Evolutionary conservation across 805 yeast genomes (phyloP).

Genomic region (Komagataella pseudopastoris): DNA sequence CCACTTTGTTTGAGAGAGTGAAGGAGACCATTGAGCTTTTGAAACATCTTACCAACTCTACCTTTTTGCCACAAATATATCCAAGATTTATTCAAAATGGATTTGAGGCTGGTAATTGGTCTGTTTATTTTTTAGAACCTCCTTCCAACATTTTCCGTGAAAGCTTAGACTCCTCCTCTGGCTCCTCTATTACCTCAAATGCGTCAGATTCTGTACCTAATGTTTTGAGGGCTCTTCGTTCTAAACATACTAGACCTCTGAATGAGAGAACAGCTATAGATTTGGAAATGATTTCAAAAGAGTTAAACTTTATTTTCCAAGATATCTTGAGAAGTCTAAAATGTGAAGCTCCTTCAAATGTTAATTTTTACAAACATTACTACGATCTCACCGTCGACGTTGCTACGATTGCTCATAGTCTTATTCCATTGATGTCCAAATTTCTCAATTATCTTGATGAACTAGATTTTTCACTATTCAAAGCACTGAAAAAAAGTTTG

Average conservation of each 20-base stretch:
- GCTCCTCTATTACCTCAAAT: neutral
- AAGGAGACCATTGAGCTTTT: neutral
- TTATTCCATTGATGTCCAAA: neutral
- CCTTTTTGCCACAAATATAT: constrained; percentile 38
- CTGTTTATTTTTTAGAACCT: constrained; percentile 38
- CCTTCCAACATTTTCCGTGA: neutral
- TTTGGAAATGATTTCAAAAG: neutral
- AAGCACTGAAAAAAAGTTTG: neutral
- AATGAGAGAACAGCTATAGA: neutral
- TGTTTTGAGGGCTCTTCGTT: neutral
- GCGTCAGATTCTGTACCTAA: neutral
- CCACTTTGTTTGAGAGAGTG: neutral
- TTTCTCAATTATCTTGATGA: neutral
- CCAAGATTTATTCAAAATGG: constrained; percentile 56
- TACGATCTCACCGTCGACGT: neutral
- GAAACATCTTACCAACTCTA: neutral
- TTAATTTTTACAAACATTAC: neutral
- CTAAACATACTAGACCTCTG: neutral
- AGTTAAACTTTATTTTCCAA: neutral
- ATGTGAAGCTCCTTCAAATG: neutral
- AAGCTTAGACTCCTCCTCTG: constrained; percentile 9
- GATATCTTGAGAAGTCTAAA: neutral
- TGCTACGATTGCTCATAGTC: neutral
- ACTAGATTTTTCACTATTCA: neutral
- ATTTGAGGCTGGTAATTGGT: constrained; percentile 73